Conservation (phyloP, 208 protist genomes). For the Crithidia acanthocephali region DNA sequence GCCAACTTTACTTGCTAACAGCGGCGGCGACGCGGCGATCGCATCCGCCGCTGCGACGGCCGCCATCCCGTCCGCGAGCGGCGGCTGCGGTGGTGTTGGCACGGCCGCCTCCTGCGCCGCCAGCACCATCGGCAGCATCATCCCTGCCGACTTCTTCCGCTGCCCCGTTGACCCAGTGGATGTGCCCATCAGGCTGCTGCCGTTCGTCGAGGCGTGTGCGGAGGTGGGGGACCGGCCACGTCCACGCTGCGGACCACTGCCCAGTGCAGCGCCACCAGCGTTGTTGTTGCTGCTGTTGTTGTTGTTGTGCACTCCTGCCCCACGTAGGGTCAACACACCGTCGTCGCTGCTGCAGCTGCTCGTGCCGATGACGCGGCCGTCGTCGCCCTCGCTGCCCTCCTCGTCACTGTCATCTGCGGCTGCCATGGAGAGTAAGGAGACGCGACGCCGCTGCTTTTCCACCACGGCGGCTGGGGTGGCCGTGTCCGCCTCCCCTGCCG, state of each 20-base stretch:
- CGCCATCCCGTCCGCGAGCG: neutral
- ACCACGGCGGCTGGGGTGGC: neutral
- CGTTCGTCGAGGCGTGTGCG: conserved; percentile 4
- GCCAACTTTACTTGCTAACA: too few species aligned
- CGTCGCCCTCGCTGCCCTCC: neutral
- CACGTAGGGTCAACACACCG: too few species aligned
- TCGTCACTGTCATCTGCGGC: conserved; percentile 5
- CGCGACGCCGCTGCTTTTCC: neutral
- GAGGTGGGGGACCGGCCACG: neutral
- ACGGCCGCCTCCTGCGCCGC: neutral
- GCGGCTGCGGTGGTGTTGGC: neutral
- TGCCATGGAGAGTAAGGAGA: conserved; percentile 8
- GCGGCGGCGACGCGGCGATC: neutral
- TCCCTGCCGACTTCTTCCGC: conserved; percentile 5
- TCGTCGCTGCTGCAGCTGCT: neutral
- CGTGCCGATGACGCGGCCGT: neutral
- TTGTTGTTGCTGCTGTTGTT: too few species aligned
- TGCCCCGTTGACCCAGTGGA: neutral
- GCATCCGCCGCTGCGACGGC: neutral
- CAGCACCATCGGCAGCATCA: conserved; percentile 26
- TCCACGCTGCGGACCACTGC: neutral
- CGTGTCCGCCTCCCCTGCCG: neutral
- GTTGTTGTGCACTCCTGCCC: too few species aligned
- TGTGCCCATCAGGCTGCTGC: neutral
- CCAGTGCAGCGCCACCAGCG: neutral